A percentile compares a stretch with the other conserved stretches of the same genome.
These are phyloP conservation scores for Neonectria coccinea DNA, from an alignment of 2,329 filamentous ascomycete species.

Conservation along the genomic window DNA sequence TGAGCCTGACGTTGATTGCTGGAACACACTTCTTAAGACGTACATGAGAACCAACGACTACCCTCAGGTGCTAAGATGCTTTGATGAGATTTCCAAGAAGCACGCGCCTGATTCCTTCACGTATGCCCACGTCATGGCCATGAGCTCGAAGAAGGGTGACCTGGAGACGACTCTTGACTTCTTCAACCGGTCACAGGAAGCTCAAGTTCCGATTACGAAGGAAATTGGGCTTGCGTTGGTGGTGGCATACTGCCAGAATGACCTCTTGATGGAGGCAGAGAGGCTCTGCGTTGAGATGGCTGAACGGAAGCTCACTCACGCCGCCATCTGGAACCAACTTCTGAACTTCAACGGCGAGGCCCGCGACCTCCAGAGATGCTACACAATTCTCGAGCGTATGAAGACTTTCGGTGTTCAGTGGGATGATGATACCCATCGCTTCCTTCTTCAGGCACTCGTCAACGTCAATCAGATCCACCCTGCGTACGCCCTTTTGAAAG, in stretches of 20 bases:
- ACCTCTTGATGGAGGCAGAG: constrained; percentile 52
- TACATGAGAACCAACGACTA: constrained; percentile 75
- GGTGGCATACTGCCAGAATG: constrained; percentile 69
- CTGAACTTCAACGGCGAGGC: constrained; percentile 75
- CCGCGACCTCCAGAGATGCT: constrained; percentile 63
- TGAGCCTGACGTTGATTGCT: constrained; percentile 69
- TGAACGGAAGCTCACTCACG: constrained; percentile 61
- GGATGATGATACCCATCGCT: constrained; percentile 62
- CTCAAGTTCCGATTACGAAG: constrained; percentile 61
- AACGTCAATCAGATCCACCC: constrained; percentile 62
- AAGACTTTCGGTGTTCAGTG: constrained; percentile 59
- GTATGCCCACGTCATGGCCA: constrained; percentile 79
- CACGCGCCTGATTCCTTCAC: constrained; percentile 71
- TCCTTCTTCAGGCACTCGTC: constrained; percentile 62
- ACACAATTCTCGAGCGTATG: constrained; percentile 64
- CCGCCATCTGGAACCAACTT: constrained; percentile 82
- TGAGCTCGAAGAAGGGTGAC: constrained; percentile 79
- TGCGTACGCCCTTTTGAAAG: constrained; percentile 61
- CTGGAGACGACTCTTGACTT: constrained; percentile 75
- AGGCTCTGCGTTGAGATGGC: constrained; percentile 63
- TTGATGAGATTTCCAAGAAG: constrained; percentile 67
- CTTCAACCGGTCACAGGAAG: constrained; percentile 70
- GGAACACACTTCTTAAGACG: constrained; percentile 83
- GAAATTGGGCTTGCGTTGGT: constrained; percentile 75
- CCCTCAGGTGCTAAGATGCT: constrained; percentile 71